Percentiles rank a stretch among this genome's conserved stretches.
Conservation (phyloP, 768 basidiomycete genomes). For the Coprinopsis cinerea region DNA sequence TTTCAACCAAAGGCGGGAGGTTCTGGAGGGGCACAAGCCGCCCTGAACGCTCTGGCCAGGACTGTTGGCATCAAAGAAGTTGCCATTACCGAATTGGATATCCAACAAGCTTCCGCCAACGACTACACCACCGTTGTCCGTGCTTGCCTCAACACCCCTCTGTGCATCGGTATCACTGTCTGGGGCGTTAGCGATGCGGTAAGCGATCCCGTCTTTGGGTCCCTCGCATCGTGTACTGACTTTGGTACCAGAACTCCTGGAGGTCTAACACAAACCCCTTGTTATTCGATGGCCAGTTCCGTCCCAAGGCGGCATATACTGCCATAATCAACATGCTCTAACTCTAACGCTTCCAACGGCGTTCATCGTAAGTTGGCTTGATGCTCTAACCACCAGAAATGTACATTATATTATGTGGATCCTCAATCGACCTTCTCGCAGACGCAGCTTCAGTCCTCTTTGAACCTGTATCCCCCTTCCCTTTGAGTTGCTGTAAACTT, state of each 20-base stretch:
- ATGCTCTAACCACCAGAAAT: too few relatives aligned
- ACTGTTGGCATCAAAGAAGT: constrained; percentile 37
- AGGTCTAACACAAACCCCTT: constrained; percentile 17
- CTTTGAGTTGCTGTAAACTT: constrained; percentile 62
- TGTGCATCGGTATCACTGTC: constrained; percentile 41
- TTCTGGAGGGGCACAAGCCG: constrained; percentile 36
- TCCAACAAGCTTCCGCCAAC: constrained; percentile 28
- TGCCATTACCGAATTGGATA: constrained; percentile 46
- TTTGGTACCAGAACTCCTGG: constrained; percentile 23
- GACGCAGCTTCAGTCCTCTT: constrained; percentile 1
- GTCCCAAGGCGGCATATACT: constrained; percentile 23
- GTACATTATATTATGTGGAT: too few relatives aligned
- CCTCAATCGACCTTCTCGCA: too few relatives aligned
- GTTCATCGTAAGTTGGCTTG: not conserved
- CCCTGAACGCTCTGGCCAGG: constrained; percentile 36
- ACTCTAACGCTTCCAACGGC: not conserved
- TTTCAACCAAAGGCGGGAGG: constrained; percentile 43
- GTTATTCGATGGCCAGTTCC: constrained; percentile 22
- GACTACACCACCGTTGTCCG: constrained; percentile 41
- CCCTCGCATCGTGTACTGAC: too few relatives aligned
- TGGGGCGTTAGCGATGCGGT: constrained; percentile 47
- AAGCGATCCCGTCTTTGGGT: constrained; percentile 8
- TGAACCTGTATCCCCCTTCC: constrained; percentile 52
- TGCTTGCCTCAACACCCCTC: constrained; percentile 38
- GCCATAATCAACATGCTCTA: constrained; percentile 15